Conservation (phyloP, 2,329 filamentous ascomycete species). For the Talaromyces sp. region DNA sequence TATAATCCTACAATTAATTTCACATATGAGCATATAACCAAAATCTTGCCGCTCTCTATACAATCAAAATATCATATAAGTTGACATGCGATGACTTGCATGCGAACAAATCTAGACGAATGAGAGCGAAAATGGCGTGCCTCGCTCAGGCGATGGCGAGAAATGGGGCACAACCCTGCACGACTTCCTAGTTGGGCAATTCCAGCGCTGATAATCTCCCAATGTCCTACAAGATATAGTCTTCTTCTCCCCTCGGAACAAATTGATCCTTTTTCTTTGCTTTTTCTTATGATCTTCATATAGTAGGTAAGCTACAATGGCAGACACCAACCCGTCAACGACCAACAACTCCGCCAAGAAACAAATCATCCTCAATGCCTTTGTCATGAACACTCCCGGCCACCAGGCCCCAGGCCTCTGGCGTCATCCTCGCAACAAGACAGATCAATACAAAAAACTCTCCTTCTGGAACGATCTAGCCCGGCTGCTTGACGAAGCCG, state of each 20-base stretch:
- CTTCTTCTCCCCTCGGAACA: background rate
- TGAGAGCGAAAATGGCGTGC: constrained; percentile 10
- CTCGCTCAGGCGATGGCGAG: constrained; percentile 4
- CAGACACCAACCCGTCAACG: background rate
- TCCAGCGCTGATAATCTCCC: background rate
- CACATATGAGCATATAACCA: background rate
- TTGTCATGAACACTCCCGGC: constrained; percentile 48
- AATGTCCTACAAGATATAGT: background rate
- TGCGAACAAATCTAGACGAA: background rate
- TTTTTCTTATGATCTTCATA: too few relatives aligned
- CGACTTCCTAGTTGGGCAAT: background rate
- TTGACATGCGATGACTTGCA: background rate
- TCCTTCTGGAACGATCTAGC: constrained; percentile 49
- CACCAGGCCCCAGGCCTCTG: constrained; percentile 39
- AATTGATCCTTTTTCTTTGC: background rate
- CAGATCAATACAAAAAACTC: constrained; percentile 42
- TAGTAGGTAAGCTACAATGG: background rate
- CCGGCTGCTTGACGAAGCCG: constrained; percentile 47
- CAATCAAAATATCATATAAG: background rate
- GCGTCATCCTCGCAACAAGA: constrained; percentile 30
- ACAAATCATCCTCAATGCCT: constrained; percentile 41
- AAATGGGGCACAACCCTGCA: constrained; percentile 7
- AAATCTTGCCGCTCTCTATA: background rate
- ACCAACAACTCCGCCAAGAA: constrained; percentile 2
- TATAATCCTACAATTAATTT: background rate